phyloP scores from a whole-genome alignment of 345 rosid genomes.

The Pelargonium nanum region DNA sequence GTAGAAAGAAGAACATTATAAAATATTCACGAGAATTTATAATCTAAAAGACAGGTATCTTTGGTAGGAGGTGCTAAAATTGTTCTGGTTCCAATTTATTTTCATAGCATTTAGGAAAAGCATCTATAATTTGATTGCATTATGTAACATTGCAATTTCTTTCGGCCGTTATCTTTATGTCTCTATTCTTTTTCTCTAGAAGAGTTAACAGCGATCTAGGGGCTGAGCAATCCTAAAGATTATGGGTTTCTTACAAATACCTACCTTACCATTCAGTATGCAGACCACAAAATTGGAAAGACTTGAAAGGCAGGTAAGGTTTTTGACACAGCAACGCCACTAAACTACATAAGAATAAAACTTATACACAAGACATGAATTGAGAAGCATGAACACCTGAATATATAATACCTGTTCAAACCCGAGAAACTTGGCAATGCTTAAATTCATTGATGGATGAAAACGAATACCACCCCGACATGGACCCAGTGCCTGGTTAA shows the following conservation, averaged over 20 bases:
- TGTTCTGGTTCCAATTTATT: background rate
- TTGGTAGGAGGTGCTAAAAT: background rate
- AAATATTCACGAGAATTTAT: background rate
- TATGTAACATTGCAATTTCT: background rate
- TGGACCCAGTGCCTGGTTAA: conserved; percentile 92
- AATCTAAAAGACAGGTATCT: background rate
- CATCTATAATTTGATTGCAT: background rate
- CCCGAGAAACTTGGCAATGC: conserved; percentile 88
- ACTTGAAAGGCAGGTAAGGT: background rate
- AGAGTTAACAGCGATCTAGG: background rate
- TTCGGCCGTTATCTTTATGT: background rate
- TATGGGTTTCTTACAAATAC: background rate
- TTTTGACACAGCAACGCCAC: too few relatives aligned
- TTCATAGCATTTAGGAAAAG: background rate
- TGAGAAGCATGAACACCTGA: background rate
- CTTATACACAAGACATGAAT: background rate
- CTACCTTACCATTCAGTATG: background rate
- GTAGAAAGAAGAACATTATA: background rate
- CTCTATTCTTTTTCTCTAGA: too few relatives aligned
- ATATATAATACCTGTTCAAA: conserved; percentile 67
- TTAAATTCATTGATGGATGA: conserved; percentile 84
- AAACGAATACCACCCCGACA: conserved; percentile 96
- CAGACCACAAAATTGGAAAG: background rate
- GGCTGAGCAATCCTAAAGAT: background rate
- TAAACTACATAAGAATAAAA: background rate